Conservation (phyloP, 768 basidiomycete genomes). For the Xerocomus potaroensis region DNA sequence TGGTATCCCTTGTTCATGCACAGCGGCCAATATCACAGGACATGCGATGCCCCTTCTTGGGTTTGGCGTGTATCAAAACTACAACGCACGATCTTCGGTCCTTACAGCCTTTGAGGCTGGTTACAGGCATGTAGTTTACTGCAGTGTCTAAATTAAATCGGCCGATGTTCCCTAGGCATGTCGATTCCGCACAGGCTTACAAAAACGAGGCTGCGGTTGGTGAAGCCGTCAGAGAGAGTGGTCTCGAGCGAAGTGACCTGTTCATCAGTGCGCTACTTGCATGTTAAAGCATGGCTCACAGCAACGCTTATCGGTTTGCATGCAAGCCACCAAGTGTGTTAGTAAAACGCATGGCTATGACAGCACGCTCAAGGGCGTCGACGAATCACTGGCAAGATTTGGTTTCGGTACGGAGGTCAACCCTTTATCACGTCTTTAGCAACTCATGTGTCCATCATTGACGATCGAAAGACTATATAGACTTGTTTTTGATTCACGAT, state of each 20-base stretch:
- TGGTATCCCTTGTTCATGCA: slow-evolving; percentile 1
- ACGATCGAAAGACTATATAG: slow-evolving; percentile 48
- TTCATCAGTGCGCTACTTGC: slow-evolving; percentile 57
- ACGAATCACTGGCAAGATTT: slow-evolving; percentile 56
- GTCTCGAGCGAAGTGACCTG: slow-evolving; percentile 51
- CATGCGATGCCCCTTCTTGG: slow-evolving; percentile 61
- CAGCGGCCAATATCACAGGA: slow-evolving; percentile 31
- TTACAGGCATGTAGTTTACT: slow-evolving; percentile 43
- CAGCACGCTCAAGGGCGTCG: slow-evolving; percentile 51
- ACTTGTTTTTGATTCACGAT: slow-evolving; percentile 78
- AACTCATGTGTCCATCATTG: background rate
- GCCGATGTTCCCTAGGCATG: slow-evolving; percentile 41
- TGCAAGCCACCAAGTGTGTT: slow-evolving; percentile 60
- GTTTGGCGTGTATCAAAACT: slow-evolving; percentile 69
- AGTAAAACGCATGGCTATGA: slow-evolving; percentile 61
- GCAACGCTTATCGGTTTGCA: slow-evolving; percentile 3
- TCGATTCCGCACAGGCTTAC: slow-evolving; percentile 73
- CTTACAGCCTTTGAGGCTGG: slow-evolving; percentile 61
- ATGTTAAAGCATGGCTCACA: background rate
- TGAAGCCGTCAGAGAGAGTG: slow-evolving; percentile 53
- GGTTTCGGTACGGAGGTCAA: slow-evolving; percentile 45
- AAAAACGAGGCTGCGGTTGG: slow-evolving; percentile 61
- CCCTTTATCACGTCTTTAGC: background rate
- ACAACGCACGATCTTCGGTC: slow-evolving; percentile 49
- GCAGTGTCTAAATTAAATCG: slow-evolving; percentile 2